Percentiles rank a stretch among this genome's conserved stretches.
Conservation (phyloP, 75 land plant species). For the Ceratopteris richardii region DNA sequence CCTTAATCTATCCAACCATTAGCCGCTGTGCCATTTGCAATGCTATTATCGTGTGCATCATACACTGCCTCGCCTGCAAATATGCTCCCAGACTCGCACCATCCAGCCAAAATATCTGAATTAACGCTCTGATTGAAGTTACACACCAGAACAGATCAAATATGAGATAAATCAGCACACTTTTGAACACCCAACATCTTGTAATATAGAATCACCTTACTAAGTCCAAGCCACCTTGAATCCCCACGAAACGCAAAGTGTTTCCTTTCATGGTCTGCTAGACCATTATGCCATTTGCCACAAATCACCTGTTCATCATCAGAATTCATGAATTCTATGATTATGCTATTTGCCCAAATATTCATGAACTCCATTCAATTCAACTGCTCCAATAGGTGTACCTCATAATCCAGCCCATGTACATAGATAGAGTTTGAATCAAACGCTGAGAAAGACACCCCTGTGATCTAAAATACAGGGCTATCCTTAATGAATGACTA, state of each 20-base stretch:
- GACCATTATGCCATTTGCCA: slow-evolving; percentile 48
- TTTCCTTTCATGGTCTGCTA: slow-evolving; percentile 10
- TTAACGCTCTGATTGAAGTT: slow-evolving; percentile 38
- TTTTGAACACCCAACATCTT: background rate
- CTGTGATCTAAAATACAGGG: slow-evolving; percentile 85
- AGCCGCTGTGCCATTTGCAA: no score
- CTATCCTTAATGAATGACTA: no score
- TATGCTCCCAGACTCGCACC: slow-evolving; percentile 83
- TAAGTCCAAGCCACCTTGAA: slow-evolving; percentile 89
- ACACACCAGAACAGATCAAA: background rate
- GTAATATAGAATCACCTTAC: slow-evolving; percentile 41
- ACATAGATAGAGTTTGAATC: slow-evolving; percentile 54
- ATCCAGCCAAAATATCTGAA: slow-evolving; percentile 70
- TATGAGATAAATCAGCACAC: background rate
- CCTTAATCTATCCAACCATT: no score
- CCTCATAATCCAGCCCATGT: slow-evolving; percentile 97
- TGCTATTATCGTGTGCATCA: no score
- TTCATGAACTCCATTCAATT: no score
- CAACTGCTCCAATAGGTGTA: no score
- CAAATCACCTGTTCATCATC: slow-evolving; percentile 53
- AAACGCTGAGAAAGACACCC: slow-evolving; percentile 62
- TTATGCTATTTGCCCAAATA: no score
- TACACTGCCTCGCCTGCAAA: slow-evolving; percentile 66
- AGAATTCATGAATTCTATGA: no score
- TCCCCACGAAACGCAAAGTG: slow-evolving; percentile 69